Evolutionary conservation across 768 basidiomycete genomes (phyloP), one percentile per base, ranked within the genome.

Genomic region (Termitomyces eurrhizus): DNA sequence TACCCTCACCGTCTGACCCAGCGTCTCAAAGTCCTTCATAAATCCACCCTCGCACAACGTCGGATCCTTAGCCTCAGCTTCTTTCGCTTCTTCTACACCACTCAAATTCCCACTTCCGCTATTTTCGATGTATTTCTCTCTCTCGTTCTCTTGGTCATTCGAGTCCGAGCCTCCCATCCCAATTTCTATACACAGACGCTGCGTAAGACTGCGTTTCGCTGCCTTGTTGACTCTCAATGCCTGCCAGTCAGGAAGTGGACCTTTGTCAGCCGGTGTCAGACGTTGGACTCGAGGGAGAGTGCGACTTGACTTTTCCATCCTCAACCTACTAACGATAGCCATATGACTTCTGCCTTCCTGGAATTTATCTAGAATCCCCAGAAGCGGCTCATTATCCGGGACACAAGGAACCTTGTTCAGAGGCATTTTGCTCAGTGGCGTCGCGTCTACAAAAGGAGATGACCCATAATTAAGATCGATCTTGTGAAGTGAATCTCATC

Each of bases 281-380:
- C 24, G 16, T 26, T 24, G 9, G 29, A 44, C 8, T 24, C 26
- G 26, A 24, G 7, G 8, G n/a, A 48, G 36, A 21, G 32, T 29
- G 7, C n/a, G 11, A 48, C 46, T 46, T 32, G 78, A 80, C 72
- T 86, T 88, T 60, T 88, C 85, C 13, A 80, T 80, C 55, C 86
- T 89, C 65, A 90, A 84, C 49, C 91, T 84, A 62, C 86, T 87
- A 56, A 95, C 92, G 65, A 95, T 90, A 24, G 93, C 93, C 84
- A 96, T 95, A 70, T 96, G 93, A 45, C 89, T 92, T 36, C 92
- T 81, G 4, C 92, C 93, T 68, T 93, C 92, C 71, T 95, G 93
- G 72, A 95, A 95, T 61, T 80, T 88, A 71, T 95, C 93, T 36
- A 95, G 79, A 62, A 94, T 91, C 29, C 89, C 86, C 14, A 95